These are phyloP conservation scores for Aspergillus brunneoviolaceus DNA, from an alignment of 2,329 filamentous ascomycete genomes.

Conservation along the genomic window DNA sequence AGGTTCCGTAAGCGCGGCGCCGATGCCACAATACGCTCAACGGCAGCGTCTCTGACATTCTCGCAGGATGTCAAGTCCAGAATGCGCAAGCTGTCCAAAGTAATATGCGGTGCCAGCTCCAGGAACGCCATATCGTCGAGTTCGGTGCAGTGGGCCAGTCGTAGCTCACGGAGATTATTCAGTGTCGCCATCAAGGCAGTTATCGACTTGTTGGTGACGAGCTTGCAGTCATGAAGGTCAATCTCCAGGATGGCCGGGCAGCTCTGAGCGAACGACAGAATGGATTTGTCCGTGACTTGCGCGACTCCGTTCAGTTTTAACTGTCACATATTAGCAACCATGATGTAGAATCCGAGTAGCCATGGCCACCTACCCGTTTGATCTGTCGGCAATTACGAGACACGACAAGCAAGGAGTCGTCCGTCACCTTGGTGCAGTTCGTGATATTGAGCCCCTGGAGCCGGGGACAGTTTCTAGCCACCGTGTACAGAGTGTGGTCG, in stretches of 20 bases:
- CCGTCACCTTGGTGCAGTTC: conserved; percentile 77
- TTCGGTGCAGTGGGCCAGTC: conserved; percentile 78
- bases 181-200: conserved; percentile 76
- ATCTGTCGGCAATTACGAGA: conserved; percentile 81
- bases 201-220: conserved; percentile 79
- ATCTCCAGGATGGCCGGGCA: conserved; percentile 95
- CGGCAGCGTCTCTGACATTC: conserved; percentile 78
- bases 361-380: conserved; percentile 66
- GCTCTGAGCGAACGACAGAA: conserved; percentile 81
- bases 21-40: conserved; percentile 81
- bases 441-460: conserved; percentile 94
- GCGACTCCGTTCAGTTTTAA: conserved; percentile 91
- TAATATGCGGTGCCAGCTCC: conserved; percentile 64
- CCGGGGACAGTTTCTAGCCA: conserved; percentile 78
- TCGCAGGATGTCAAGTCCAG: conserved; percentile 88
- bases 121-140: conserved; percentile 89
- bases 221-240: conserved; percentile 81
- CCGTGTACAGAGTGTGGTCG: conserved; percentile 71
- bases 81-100: conserved; percentile 86
- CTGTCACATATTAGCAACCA: conserved; percentile 43
- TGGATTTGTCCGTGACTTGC: conserved; percentile 78
- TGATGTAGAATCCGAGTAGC: background rate
- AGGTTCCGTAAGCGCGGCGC: conserved; percentile 89
- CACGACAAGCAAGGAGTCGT: conserved; percentile 77
- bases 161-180: conserved; percentile 82